phyloP scores from a whole-genome alignment of 345 rosid genomes.

The Corchorus olitorius region DNA sequence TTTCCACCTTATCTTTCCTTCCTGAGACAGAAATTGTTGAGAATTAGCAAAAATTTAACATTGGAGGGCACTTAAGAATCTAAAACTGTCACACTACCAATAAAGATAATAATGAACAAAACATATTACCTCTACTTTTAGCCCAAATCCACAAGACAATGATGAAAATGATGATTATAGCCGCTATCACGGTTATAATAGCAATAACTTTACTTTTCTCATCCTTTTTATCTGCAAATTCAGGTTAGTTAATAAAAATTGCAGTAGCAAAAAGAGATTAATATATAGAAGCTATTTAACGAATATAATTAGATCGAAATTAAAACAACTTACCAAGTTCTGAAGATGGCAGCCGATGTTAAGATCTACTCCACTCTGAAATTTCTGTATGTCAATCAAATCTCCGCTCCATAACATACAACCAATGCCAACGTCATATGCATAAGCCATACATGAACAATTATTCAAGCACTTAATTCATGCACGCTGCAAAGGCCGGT shows the following conservation, averaged over 20 bases:
- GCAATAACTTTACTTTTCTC: neutral
- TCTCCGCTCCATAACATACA: conserved; percentile 51
- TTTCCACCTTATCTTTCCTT: too few species aligned
- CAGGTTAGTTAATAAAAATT: neutral
- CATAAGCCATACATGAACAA: conserved; percentile 57
- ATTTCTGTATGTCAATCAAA: conserved; percentile 41
- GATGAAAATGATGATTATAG: conserved; percentile 7
- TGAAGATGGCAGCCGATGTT: conserved; percentile 43
- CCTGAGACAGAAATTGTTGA: too few species aligned
- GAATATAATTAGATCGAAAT: too few species aligned
- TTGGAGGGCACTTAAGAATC: too few species aligned
- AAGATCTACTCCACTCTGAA: conserved; percentile 29
- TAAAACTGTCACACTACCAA: neutral
- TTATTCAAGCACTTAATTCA: conserved; percentile 36
- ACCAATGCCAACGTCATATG: conserved; percentile 40
- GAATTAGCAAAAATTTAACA: too few species aligned
- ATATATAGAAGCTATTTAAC: neutral
- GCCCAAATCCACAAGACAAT: conserved; percentile 20
- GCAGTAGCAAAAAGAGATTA: neutral
- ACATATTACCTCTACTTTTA: conserved; percentile 25
- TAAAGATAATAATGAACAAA: neutral
- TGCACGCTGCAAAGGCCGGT: conserved; percentile 38
- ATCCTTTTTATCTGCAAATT: conserved; percentile 12
- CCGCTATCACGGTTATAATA: neutral
- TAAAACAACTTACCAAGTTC: conserved; percentile 39